Evolutionary conservation across 108 stramenopile genomes (phyloP), one percentile per base, ranked within the genome.

Genomic region (Aurantiochytrium sp.): DNA sequence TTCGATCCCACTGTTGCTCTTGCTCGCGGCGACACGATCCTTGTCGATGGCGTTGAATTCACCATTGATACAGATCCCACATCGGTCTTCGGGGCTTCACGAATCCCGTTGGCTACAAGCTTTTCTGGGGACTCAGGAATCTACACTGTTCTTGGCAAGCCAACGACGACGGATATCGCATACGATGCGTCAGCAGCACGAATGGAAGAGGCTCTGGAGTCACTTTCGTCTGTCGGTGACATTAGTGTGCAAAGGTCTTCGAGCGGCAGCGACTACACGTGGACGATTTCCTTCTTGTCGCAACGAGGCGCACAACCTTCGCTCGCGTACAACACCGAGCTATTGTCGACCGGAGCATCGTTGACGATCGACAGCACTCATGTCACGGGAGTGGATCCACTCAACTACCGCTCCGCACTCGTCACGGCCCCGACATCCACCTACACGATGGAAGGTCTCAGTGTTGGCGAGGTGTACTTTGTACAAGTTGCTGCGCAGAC

Each of bases 161-260:
- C 12, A 12, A 83, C 88, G 16, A 93, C 93, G 21, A 28, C 44
- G 28, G 25, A 91, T 4, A 73, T 93, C 44, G 14, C 51, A 29
- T 60, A 44, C 42, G 90, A 87, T 28, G 91, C 92, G 10, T 59
- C 89, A 5, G 92, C 87, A 35, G 59, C 60, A 25, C 57, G 58
- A 19, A 42, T 95, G 42, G 89, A 93, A 72, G 88, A 71, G 23
- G 92, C 93, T n/a, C 87, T 96, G 55, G 95, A 95, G 88, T 72
- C 87, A 25, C 91, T 95, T 42, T 23, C 23, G 28, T 93, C 93
- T 5, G 35, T 95, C 16, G 94, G 94, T 29, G 90, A 91, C n/a
- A 88, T 95, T 28, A 14, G 23, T n/a, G 90, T 94, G 21, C 53
- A 94, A n/a, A 73, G 92, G 29, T 87, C 91, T 19, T 92, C 55